phyloP scores from a whole-genome alignment of 768 basidiomycete genomes.

The Trametes cingulata region DNA sequence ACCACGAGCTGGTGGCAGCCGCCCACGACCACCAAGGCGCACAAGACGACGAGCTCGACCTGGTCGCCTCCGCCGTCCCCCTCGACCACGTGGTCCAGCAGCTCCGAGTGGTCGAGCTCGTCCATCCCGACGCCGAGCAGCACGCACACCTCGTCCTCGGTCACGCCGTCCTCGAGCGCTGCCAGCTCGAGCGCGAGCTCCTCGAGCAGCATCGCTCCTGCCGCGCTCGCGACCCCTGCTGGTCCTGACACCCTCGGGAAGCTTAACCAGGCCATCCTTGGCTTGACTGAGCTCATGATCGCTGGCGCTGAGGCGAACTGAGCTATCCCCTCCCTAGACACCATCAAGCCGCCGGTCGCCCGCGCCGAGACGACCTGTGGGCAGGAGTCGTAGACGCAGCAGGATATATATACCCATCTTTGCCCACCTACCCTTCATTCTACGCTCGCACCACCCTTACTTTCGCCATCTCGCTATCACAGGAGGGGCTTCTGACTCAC shows the following conservation, averaged over 20 bases:
- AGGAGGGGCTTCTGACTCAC: neutral
- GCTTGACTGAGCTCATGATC: constrained; percentile 27
- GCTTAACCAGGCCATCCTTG: constrained; percentile 33
- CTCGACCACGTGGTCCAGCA: constrained; percentile 9
- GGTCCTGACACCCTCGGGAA: constrained; percentile 36
- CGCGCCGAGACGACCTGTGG: neutral
- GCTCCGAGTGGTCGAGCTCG: neutral
- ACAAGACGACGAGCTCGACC: constrained; percentile 23
- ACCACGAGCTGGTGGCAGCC: constrained; percentile 20
- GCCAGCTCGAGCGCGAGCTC: constrained; percentile 11
- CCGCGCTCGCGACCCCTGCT: constrained; percentile 36
- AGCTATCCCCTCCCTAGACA: neutral
- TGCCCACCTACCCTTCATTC: neutral
- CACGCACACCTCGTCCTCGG: constrained; percentile 21
- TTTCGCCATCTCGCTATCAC: neutral
- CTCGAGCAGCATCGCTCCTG: constrained; percentile 13
- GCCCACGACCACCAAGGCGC: constrained; percentile 16
- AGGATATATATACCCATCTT: constrained; percentile 4
- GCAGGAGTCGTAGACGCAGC: neutral
- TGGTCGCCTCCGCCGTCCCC: constrained; percentile 6
- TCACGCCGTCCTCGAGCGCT: constrained; percentile 4
- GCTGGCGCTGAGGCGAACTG: constrained; percentile 22
- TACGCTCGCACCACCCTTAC: neutral
- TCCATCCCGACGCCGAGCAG: constrained; percentile 6
- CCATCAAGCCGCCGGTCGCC: neutral